These are phyloP conservation scores for Claviceps spartinae DNA, from an alignment of 2,329 filamentous ascomycete genomes.

Conservation along the genomic window DNA sequence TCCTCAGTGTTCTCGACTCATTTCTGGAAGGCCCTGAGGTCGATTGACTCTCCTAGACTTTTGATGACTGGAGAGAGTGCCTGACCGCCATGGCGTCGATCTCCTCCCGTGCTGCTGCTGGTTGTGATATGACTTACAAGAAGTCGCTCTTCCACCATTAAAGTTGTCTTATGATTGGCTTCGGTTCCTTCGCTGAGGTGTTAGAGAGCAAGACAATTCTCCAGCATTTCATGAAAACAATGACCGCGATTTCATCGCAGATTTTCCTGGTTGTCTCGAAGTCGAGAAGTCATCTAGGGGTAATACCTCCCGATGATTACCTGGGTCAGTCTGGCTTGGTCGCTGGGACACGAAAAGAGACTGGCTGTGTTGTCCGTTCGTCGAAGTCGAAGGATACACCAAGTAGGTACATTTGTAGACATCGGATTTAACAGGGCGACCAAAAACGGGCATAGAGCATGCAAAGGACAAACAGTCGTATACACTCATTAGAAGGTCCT, in stretches of 20 bases:
- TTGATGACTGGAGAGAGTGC: conserved; percentile 52
- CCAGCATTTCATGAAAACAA: conserved; percentile 53
- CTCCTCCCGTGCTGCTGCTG: background rate
- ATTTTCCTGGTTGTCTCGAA: conserved; percentile 99
- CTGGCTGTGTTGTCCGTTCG: background rate
- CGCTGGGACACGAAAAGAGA: conserved; percentile 20
- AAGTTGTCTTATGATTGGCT: too few relatives aligned
- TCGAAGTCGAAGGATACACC: too few relatives aligned
- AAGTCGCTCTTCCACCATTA: too few relatives aligned
- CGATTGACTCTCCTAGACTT: conserved; percentile 49
- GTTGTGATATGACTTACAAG: background rate
- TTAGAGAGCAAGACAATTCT: too few relatives aligned
- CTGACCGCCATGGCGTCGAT: conserved; percentile 63
- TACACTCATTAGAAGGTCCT: too few relatives aligned
- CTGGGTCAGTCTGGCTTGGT: conserved; percentile 43
- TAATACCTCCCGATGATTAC: conserved; percentile 99
- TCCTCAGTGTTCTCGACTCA: background rate
- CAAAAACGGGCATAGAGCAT: too few relatives aligned
- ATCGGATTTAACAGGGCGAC: too few relatives aligned
- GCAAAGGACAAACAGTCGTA: too few relatives aligned
- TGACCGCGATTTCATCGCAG: conserved; percentile 99
- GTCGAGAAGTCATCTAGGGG: conserved; percentile 90
- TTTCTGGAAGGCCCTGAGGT: too few relatives aligned
- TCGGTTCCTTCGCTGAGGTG: too few relatives aligned
- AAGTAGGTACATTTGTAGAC: too few relatives aligned